These are phyloP conservation scores for Exserohilum rostratum DNA, from an alignment of 2,329 filamentous ascomycete species.

Conservation along the genomic window DNA sequence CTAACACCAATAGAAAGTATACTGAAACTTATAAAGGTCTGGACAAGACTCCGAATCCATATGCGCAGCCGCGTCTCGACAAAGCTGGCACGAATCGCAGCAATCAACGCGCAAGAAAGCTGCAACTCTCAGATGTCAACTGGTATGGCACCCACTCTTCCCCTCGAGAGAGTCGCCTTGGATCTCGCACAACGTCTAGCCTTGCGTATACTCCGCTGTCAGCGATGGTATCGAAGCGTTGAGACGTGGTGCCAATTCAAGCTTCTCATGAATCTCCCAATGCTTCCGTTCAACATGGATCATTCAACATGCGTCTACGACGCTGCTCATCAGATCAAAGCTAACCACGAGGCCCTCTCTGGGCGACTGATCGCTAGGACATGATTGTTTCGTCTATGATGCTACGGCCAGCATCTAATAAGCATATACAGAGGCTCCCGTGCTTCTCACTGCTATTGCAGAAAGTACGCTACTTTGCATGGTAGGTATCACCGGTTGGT, in stretches of 20 bases:
- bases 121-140: slow-evolving; percentile 96
- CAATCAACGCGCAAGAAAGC: slow-evolving; percentile 82
- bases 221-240: slow-evolving; percentile 17
- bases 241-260: slow-evolving; percentile 10
- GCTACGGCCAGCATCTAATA: slow-evolving; percentile 33
- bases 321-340: slow-evolving; percentile 14
- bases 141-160: slow-evolving; percentile 69
- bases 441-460: slow-evolving; percentile 6
- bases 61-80: slow-evolving; percentile 57
- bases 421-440: slow-evolving; percentile 13
- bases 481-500: slow-evolving; percentile 6
- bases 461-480: slow-evolving; percentile 6
- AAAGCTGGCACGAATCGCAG: slow-evolving; percentile 69
- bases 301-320: slow-evolving; percentile 4
- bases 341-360: slow-evolving; percentile 37
- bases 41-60: slow-evolving; percentile 51
- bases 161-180: slow-evolving; percentile 20
- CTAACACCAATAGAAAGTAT: slow-evolving; percentile 58
- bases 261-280: slow-evolving; percentile 11
- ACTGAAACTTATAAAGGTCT: slow-evolving; percentile 47
- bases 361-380: slow-evolving; percentile 38
- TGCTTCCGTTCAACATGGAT: slow-evolving; percentile 13
- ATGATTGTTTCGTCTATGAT: slow-evolving; percentile 30
- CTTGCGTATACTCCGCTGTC: slow-evolving; percentile 3
- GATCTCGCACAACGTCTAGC: slow-evolving; percentile 9